phyloP scores from a whole-genome alignment of 2,329 filamentous ascomycete genomes.

The Alternaria sp. region DNA sequence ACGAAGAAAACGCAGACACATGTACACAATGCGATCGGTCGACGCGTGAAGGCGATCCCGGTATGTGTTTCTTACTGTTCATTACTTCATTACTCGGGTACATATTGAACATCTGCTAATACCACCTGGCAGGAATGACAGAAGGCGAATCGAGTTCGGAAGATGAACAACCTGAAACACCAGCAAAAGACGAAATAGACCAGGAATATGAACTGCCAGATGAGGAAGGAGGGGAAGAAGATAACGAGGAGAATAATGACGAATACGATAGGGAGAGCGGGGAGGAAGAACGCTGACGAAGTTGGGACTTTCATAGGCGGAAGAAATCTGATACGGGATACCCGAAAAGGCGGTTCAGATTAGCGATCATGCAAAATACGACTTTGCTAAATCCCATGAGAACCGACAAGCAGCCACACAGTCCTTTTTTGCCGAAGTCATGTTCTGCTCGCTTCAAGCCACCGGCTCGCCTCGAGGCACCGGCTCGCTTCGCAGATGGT shows the following conservation, averaged over 20 bases:
- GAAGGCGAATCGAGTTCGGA: not conserved
- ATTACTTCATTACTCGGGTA: not conserved
- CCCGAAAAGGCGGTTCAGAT: not conserved
- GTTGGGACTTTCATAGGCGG: not conserved
- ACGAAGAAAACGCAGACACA: not conserved
- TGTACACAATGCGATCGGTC: not conserved
- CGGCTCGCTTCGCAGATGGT: not conserved
- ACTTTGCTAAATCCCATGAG: not conserved
- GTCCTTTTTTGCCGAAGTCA: no score
- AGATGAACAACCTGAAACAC: not conserved
- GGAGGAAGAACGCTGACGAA: not conserved
- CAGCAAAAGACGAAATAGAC: not conserved
- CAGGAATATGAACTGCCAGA: not conserved
- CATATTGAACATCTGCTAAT: not conserved
- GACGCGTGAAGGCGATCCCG: not conserved
- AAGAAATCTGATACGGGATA: not conserved
- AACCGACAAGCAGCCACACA: not conserved
- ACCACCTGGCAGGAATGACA: not conserved
- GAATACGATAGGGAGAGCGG: not conserved
- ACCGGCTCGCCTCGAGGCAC: no score
- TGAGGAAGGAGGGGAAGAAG: not conserved
- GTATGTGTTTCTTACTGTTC: not conserved
- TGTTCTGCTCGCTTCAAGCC: not conserved
- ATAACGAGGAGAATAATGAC: not conserved
- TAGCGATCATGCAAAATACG: not conserved